Percentiles rank a stretch among this genome's conserved stretches.
Conservation (phyloP, 176 grass and related monocot species). For the Oryza australiensis region DNA sequence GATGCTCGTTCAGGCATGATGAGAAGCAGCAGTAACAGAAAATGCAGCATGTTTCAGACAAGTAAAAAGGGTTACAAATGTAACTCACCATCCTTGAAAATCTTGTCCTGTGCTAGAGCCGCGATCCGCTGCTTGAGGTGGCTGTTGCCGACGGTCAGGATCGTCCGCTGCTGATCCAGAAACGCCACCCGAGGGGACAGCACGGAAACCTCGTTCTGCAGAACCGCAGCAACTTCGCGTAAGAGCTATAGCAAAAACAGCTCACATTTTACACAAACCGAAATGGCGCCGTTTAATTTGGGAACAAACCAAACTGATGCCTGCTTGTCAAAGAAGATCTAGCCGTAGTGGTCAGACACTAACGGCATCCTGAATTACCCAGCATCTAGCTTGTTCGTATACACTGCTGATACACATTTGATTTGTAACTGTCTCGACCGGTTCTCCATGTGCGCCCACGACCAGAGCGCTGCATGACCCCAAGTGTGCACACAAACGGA, state of each 20-base stretch:
- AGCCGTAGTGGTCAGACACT: not conserved
- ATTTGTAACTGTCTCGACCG: not conserved
- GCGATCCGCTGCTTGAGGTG: conserved; percentile 99
- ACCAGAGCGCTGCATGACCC: not conserved
- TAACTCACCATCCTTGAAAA: conserved; percentile 89
- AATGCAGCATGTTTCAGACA: not conserved
- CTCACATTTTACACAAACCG: not conserved
- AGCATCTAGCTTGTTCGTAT: not conserved
- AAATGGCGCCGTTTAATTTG: not conserved
- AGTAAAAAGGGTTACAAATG: not conserved
- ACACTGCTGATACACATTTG: not conserved
- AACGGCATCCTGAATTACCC: not conserved
- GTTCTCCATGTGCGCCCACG: conserved; percentile 37
- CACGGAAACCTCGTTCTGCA: conserved; percentile 77
- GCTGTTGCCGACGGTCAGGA: conserved; percentile 93
- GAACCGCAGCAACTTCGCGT: not conserved
- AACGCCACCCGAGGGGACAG: conserved; percentile 87
- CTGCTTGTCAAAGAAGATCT: too few species aligned
- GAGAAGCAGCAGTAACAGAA: not conserved
- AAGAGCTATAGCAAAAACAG: too few species aligned
- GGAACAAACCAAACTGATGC: not conserved
- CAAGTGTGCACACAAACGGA: not conserved
- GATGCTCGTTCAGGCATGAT: conserved; percentile 8
- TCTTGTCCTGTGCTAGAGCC: conserved; percentile 89
- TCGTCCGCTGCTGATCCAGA: conserved; percentile 86